Conservation (phyloP, 225 moss, liverwort and hornwort species). For the Rhytidiadelphus loreus region DNA sequence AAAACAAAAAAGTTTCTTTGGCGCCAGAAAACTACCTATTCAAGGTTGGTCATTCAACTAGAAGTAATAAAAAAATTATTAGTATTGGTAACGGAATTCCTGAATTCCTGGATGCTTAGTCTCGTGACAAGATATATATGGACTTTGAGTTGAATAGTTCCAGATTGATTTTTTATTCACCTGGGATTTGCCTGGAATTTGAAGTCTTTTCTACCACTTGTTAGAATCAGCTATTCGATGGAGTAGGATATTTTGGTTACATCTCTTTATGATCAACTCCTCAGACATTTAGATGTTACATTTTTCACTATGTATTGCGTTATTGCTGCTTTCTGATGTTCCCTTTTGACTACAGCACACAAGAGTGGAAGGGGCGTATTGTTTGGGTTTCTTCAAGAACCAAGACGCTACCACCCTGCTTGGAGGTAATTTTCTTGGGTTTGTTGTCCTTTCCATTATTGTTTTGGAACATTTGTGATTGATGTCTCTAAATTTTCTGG, state of each 20-base stretch:
- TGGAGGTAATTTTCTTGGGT: conserved; percentile 46
- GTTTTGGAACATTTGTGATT: background rate
- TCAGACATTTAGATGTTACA: background rate
- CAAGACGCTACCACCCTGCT: conserved; percentile 82
- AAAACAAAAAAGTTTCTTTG: conserved; percentile 43
- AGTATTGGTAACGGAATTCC: background rate
- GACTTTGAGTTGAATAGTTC: background rate
- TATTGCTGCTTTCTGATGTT: background rate
- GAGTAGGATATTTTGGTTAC: background rate
- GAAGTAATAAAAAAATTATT: background rate
- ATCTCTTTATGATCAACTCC: background rate
- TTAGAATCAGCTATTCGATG: background rate
- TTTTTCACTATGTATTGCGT: background rate
- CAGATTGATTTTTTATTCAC: background rate
- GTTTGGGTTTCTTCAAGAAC: conserved; percentile 84
- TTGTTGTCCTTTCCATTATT: background rate
- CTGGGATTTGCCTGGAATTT: background rate
- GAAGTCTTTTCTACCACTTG: background rate
- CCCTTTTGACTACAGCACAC: conserved; percentile 45
- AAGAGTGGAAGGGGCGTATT: conserved; percentile 61
- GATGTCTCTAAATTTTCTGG: background rate
- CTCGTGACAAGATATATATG: background rate
- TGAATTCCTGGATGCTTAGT: background rate
- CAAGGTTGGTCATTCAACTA: conserved; percentile 32
- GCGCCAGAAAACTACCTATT: conserved; percentile 94